These are phyloP conservation scores for Leishmania martiniquensis DNA, from an alignment of 208 protist genomes.

Conservation along the genomic window DNA sequence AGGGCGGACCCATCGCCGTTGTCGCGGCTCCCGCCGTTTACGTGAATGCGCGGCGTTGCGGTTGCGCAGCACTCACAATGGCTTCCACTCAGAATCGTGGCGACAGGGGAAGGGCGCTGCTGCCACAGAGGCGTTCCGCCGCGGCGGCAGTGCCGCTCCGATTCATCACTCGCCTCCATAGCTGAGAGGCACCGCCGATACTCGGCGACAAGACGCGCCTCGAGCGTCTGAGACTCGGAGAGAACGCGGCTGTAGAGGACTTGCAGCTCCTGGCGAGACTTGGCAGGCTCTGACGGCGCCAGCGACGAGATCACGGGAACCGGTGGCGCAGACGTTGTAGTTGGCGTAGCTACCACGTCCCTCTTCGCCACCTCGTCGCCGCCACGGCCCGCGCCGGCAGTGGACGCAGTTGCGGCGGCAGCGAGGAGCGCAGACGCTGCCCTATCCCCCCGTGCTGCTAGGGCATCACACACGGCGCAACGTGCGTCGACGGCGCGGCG, in stretches of 20 bases:
- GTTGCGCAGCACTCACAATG: not conserved
- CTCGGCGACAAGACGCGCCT: conserved; percentile 14
- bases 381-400: not conserved
- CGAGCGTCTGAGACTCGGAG: conserved; percentile 14
- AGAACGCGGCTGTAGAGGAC: conserved; percentile 16
- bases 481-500: conserved; percentile 18
- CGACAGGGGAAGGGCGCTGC: not conserved
- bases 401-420: not conserved
- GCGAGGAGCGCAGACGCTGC: conserved; percentile 1
- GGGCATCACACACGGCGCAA: conserved; percentile 19
- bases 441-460: conserved; percentile 16
- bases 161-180: not conserved
- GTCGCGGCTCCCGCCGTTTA: not conserved
- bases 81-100: conserved; percentile 6
- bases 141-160: not conserved
- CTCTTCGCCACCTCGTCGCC: not conserved
- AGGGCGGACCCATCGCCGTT: not conserved
- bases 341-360: not conserved
- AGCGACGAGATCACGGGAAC: not conserved
- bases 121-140: not conserved
- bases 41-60: not conserved
- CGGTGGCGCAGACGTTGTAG: not conserved
- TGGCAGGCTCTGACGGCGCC: conserved; percentile 14
- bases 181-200: conserved; percentile 4
- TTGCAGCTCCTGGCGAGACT: conserved; percentile 23